Evolutionary conservation across 345 rosid species (phyloP), one percentile per base, ranked within the genome.

Genomic region (Balakata baccata): DNA sequence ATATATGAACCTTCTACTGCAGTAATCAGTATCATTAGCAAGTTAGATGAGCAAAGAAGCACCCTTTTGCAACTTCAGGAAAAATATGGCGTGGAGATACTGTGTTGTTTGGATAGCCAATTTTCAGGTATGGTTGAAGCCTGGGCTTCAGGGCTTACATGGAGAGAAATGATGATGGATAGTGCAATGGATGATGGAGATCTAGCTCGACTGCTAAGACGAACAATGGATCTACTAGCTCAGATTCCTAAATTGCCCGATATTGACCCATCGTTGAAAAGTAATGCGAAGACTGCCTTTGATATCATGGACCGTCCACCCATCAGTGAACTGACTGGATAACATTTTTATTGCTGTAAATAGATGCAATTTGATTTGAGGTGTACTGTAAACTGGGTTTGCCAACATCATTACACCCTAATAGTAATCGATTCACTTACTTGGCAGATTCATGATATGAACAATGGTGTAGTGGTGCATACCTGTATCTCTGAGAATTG

Each of bases 121-220:
- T 92, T 92, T 81, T 79, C 92, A n/a, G 99, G 99, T 75, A 89
- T 92, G 99, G 96, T 95, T 6, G 99, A 90, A 80, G 98, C 99
- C 34, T 95, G 99, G 99, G 98, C 97, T 17, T 88, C 97, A 7
- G 99, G 98, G 50, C 79, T 95, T 78, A 90, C 90, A 16, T 92
- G 99, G 99, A 87, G 84, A 82, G 99, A 95, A 75, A 83, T 94
- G 77, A 92, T 86, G 92, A 89, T 92, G 97, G 98, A 94, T 68
- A 89, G 95, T 59, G 98, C 97, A 3, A 87, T 94, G 95, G 98
- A 94, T 64, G 97, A 95, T 72, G 99, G 99, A 11, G 97, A 95
- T 87, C 85, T 95, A 17, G 97, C 97, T 73, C 94, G 98, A 23
- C 87, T 92, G 49, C 52, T 92, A 68, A 79, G 99, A 68, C 84